Evolutionary conservation across 768 basidiomycete genomes (phyloP), one percentile per base, ranked within the genome.

Genomic region (Boletus rubescentipes): DNA sequence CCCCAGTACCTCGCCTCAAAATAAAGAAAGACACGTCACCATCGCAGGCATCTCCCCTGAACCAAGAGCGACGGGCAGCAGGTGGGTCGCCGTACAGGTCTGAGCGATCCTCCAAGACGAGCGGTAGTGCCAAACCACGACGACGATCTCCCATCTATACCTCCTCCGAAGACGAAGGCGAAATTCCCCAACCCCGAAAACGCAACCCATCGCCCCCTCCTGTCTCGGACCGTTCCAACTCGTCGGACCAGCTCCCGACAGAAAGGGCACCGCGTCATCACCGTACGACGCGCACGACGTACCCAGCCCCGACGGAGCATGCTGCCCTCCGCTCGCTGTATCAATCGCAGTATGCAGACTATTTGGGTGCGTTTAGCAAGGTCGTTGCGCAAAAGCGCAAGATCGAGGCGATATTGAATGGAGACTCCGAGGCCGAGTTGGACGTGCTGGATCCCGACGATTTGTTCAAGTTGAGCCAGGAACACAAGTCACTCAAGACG

Each of bases 131-230:
- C 26, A 84, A 81, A 50, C 49, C 60, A 18, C 76, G 82, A 41
- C 82, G 86, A 41, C 75, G 71, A 39, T 81, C 84, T 3, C 84
- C 83, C 1, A 78, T 83, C 46, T 87, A 84, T 56, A 87, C 86
- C 1, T 85, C 86, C 2, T 84, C 86, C 1, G 84, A 84, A 36
- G 82, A 86, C 46, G 83, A 85, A 62, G 75, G 74, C 21, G 75
- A 79, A 53, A 69, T 68, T 9, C 65, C 68, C 2, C 67, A 72
- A 48, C 55, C 68, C 38, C 59, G 56, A 37, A 65, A 60, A 60
- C 57, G 59, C 55, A 67, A 49, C 44, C 49, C 34, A 49, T 70
- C 73, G 10, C 72, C 72, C 5, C 61, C 63, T 0, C 52, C 67
- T 14, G 34, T 53, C 21, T 54, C 69, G 11, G 65, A 67, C 16